Conservation (phyloP, 2,329 filamentous ascomycete species). For the Calycina herbarum region DNA sequence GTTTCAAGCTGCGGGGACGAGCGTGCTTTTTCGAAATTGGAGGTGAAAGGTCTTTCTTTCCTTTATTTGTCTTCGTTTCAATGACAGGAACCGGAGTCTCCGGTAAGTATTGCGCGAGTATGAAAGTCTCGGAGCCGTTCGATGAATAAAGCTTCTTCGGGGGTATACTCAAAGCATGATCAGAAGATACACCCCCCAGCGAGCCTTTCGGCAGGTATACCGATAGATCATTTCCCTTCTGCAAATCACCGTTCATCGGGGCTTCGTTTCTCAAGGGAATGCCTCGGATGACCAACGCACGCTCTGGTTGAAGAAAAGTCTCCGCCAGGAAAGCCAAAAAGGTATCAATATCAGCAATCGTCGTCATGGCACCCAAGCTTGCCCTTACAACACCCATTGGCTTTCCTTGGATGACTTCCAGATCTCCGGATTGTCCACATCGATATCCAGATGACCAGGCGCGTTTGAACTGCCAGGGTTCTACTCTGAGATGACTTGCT, state of each 20-base stretch:
- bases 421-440: slow-evolving; percentile 78
- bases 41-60: neutral
- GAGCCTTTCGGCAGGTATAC: neutral
- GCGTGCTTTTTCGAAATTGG: neutral
- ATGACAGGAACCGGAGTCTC: neutral
- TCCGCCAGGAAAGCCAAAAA: slow-evolving; percentile 72
- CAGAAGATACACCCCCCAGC: neutral
- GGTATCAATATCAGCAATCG: slow-evolving; percentile 65
- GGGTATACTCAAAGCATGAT: neutral
- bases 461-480: slow-evolving; percentile 76
- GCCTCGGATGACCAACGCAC: neutral
- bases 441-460: slow-evolving; percentile 84
- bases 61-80: neutral
- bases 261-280: neutral
- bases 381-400: slow-evolving; percentile 83
- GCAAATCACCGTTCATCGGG: neutral
- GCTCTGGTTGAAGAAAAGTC: slow-evolving; percentile 18
- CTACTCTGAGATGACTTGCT: slow-evolving; percentile 66
- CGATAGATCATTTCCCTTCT: neutral
- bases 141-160: neutral
- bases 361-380: slow-evolving; percentile 90
- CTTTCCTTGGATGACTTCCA: slow-evolving; percentile 69
- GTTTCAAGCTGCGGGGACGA: neutral
- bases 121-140: neutral
- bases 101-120: neutral